These are phyloP conservation scores for Ambrosia trifida DNA, from an alignment of 129 eudicot genomes.

Conservation along the genomic window DNA sequence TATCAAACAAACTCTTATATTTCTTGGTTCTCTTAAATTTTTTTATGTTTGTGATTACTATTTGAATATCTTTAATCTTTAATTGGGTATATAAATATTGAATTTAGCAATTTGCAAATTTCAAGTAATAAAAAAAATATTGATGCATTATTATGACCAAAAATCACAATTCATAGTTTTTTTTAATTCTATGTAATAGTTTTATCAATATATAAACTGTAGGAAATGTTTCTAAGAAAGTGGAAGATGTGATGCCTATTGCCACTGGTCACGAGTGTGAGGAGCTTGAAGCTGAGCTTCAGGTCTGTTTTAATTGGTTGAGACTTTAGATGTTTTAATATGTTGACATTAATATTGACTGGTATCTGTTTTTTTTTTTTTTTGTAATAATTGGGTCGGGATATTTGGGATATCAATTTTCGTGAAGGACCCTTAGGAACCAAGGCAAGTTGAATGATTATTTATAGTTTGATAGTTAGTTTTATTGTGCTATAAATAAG, in stretches of 20 bases:
- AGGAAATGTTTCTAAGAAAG: too few relatives aligned
- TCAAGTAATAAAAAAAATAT: too few relatives aligned
- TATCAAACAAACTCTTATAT: background rate
- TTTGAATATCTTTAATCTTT: background rate
- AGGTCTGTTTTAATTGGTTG: conserved; percentile 26
- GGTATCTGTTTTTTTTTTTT: conserved; percentile 1
- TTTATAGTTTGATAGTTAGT: background rate
- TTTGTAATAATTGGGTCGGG: conserved; percentile 32
- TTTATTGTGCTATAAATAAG: background rate
- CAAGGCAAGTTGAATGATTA: conserved; percentile 34
- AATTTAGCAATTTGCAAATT: too few relatives aligned
- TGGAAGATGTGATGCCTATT: too few relatives aligned
- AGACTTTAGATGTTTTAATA: background rate
- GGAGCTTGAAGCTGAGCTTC: too few relatives aligned
- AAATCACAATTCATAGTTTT: too few relatives aligned
- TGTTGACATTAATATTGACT: background rate
- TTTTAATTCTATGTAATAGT: too few relatives aligned
- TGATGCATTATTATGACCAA: too few relatives aligned
- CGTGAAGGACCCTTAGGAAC: conserved; percentile 55
- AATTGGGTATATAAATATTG: background rate
- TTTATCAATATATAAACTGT: too few relatives aligned
- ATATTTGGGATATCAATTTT: conserved; percentile 51
- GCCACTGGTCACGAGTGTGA: too few relatives aligned
- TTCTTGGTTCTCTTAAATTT: background rate
- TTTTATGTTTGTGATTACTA: too few relatives aligned